Percentiles rank a stretch among this genome's conserved stretches.
Conservation (phyloP, 257 asterid genomes). For the Datura wrightii region DNA sequence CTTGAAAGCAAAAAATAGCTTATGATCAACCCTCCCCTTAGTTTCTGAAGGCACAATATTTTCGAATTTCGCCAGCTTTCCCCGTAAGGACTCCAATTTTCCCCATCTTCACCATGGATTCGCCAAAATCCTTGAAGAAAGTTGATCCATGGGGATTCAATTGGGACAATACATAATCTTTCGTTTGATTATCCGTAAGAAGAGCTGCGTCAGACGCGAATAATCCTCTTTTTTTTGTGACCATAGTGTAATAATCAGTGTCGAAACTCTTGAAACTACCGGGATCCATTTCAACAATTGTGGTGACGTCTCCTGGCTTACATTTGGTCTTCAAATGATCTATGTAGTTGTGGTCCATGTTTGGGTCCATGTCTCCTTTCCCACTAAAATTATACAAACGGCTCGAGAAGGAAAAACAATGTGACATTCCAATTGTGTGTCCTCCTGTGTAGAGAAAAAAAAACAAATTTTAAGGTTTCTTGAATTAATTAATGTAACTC, state of each 20-base stretch:
- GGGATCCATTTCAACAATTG: slow-evolving; percentile 57
- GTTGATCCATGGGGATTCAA: neutral
- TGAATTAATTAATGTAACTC: no score
- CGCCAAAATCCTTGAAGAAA: slow-evolving; percentile 20
- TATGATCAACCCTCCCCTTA: neutral
- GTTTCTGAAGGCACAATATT: neutral
- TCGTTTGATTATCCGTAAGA: neutral
- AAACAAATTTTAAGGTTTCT: neutral
- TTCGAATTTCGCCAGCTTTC: neutral
- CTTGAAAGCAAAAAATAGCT: neutral
- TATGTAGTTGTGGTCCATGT: slow-evolving; percentile 51
- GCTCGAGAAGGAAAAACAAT: slow-evolving; percentile 51
- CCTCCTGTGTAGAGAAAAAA: slow-evolving; percentile 43
- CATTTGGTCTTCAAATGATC: slow-evolving; percentile 38
- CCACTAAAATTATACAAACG: slow-evolving; percentile 66
- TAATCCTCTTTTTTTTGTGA: slow-evolving; percentile 20
- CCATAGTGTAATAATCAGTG: neutral
- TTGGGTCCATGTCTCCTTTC: slow-evolving; percentile 53
- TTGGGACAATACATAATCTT: slow-evolving; percentile 8
- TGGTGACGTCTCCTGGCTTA: slow-evolving; percentile 42
- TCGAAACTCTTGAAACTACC: slow-evolving; percentile 51
- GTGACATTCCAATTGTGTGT: slow-evolving; percentile 64
- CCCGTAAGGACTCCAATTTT: slow-evolving; percentile 10
- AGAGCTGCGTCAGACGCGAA: slow-evolving; percentile 34
- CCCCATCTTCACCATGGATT: slow-evolving; percentile 24